Base-by-base conservation (phyloP, 768 basidiomycete species). In the Fistulinella prunicolor region DNA sequence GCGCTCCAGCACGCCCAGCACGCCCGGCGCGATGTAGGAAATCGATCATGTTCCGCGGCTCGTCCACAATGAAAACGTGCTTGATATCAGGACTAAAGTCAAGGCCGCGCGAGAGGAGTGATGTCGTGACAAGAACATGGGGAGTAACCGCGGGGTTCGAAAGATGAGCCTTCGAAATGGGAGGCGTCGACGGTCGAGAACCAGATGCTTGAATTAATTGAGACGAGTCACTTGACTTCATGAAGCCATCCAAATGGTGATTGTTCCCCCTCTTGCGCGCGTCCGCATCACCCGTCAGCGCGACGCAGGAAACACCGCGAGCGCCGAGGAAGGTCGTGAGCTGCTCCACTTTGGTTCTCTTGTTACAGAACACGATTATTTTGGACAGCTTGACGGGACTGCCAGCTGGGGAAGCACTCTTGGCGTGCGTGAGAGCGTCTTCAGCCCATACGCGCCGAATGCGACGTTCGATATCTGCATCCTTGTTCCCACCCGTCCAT, bases 11-110 rank as follows among this genome's bases (percentile, higher is more conserved):
- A 24, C 92, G 72, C 2, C 84, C 92, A 0, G 87, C 78, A 39
- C 94, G 72, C 14, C 94, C 94, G 0, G 94, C 94, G 4, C 94
- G 83, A 68, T 96, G 94, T 50, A 96, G 65, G 63, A 95, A 94
- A 65, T 96, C 94, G 32, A 94, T 78, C 76, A 87, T 88, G 63
- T 92, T 94, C 55, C 87, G 73, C 17, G 94, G 93, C 60, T 88
- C 82, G 56, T 95, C 94, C 20, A 89, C 76, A 54, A 95, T 85
- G 64, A 96, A 86, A 3, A 95, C 87, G 58, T 94, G 83, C 52
- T 78, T 76, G 56, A 95, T 81, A 4, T 71, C 70, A 0, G 90
- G 83, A 13, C 82, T 73, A 59, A 96, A 96, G 65, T 96, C 94
- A 2, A 95, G 78, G 2, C 94, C 94, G 17, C 94, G 81, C 9